Percentiles rank a stretch among this genome's conserved stretches.
These are phyloP conservation scores for Byssoonygena ceratinophila DNA, from an alignment of 2,329 filamentous ascomycete species.

Conservation along the genomic window DNA sequence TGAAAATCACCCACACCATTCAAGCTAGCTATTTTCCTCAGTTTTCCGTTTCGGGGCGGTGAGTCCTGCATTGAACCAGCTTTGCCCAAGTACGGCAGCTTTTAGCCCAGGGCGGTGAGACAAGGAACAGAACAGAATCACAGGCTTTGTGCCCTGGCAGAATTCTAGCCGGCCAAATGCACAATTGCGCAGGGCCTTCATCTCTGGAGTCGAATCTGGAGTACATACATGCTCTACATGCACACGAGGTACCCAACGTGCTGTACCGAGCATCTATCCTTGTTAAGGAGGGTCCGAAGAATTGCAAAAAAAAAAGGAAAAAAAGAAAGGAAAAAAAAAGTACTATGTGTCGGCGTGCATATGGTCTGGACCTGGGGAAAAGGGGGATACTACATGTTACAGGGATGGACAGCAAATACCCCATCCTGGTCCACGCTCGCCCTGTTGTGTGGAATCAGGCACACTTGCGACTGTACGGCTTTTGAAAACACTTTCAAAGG, in stretches of 20 bases:
- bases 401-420: conserved; percentile 10
- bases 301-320: neutral
- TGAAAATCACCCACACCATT: conserved; percentile 2
- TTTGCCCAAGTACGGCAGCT: neutral
- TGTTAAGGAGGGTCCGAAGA: neutral
- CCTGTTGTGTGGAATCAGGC: conserved; percentile 9
- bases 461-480: conserved; percentile 5
- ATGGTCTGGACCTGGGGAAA: conserved; percentile 9
- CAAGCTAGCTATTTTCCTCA: neutral
- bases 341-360: conserved; percentile 6
- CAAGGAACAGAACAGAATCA: neutral
- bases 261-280: conserved; percentile 2
- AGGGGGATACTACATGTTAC: conserved; percentile 6
- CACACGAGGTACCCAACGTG: neutral
- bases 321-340: neutral
- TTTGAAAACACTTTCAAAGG: conserved; percentile 1
- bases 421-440: conserved; percentile 8
- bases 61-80: conserved; percentile 10
- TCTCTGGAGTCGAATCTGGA: neutral
- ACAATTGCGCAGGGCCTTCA: neutral
- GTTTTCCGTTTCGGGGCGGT: conserved; percentile 6
- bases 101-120: conserved; percentile 4
- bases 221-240: neutral
- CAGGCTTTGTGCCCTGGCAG: neutral
- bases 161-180: neutral